Evolutionary conservation across 2,329 filamentous ascomycete species (phyloP).

Genomic region (Metarhizium robertsii): DNA sequence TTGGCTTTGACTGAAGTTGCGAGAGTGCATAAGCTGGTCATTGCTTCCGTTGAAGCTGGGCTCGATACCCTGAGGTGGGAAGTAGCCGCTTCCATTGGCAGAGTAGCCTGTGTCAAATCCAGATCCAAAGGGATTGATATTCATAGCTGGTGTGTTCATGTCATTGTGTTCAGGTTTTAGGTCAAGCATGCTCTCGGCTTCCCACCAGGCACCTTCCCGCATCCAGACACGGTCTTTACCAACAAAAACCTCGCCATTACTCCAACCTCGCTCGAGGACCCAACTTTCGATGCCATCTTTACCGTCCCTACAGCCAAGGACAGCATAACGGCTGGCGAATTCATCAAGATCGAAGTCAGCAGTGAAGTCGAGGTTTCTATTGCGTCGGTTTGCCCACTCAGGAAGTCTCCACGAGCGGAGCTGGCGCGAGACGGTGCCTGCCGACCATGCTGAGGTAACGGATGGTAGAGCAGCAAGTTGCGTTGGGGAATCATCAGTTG

Average conservation of each 20-base stretch:
- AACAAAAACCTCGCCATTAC: conserved; percentile 89
- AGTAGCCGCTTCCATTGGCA: conserved; percentile 58
- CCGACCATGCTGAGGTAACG: conserved; percentile 81
- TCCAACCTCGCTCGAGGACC: conserved; percentile 93
- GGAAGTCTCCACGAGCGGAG: conserved; percentile 87
- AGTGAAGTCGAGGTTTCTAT: conserved; percentile 87
- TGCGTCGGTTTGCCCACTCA: conserved; percentile 92
- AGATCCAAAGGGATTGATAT: conserved; percentile 35
- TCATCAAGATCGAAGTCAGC: conserved; percentile 94
- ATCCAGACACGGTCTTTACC: conserved; percentile 94
- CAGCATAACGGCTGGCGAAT: conserved; percentile 73
- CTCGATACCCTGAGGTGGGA: conserved; percentile 52
- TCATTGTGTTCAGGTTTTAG: conserved; percentile 56
- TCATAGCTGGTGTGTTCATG: conserved; percentile 20
- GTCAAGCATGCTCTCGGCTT: conserved; percentile 93
- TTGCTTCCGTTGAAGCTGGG: conserved; percentile 57
- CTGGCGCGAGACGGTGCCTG: conserved; percentile 84
- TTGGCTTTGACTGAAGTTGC: conserved; percentile 48
- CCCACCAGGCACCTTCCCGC: conserved; percentile 91
- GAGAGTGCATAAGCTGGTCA: conserved; percentile 60
- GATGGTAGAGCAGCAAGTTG: conserved; percentile 63
- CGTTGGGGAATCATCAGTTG: conserved; percentile 75
- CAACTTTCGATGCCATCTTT: conserved; percentile 89
- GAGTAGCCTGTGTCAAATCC: conserved; percentile 65
- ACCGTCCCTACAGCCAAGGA: conserved; percentile 80